Percentiles rank a stretch among this genome's conserved stretches.
These are phyloP conservation scores for Coemansia sp. DNA, from an alignment of 192 early-diverging fungal genomes.

Conservation along the genomic window DNA sequence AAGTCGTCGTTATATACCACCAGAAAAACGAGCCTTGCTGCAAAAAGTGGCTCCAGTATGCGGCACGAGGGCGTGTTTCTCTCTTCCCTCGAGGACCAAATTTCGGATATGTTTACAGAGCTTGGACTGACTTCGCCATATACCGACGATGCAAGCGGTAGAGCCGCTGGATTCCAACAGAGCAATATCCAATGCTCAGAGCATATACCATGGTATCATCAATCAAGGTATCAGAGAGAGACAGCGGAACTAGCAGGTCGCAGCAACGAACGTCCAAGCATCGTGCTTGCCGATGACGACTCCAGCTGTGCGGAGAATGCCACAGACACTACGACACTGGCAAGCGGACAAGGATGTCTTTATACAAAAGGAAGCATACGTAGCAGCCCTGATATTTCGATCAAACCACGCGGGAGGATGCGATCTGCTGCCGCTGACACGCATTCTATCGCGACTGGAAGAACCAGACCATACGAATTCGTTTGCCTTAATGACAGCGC, in stretches of 20 bases:
- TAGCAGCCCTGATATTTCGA: background rate
- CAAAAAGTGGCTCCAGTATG: background rate
- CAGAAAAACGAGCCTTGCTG: background rate
- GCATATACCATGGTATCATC: constrained; percentile 21
- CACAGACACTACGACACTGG: background rate
- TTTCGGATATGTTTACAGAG: constrained; percentile 42
- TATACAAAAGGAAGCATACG: background rate
- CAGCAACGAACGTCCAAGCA: constrained; percentile 8
- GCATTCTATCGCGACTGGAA: constrained; percentile 10
- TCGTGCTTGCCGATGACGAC: constrained; percentile 42
- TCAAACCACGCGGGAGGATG: background rate
- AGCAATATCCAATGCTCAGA: background rate
- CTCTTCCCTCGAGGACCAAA: constrained; percentile 30
- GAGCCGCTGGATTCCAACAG: background rate
- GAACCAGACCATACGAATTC: constrained; percentile 7
- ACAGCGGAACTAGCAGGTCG: background rate
- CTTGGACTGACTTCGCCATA: constrained; percentile 34
- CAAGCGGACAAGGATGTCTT: background rate
- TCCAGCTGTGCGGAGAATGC: constrained; percentile 38
- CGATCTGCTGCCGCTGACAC: background rate
- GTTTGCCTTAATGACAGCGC: background rate
- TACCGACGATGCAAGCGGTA: background rate
- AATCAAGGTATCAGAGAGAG: constrained; percentile 6
- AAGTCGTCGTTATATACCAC: background rate
- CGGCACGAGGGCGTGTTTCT: background rate